These are phyloP conservation scores for Citrus inodora DNA, from an alignment of 345 rosid species.

Conservation along the genomic window DNA sequence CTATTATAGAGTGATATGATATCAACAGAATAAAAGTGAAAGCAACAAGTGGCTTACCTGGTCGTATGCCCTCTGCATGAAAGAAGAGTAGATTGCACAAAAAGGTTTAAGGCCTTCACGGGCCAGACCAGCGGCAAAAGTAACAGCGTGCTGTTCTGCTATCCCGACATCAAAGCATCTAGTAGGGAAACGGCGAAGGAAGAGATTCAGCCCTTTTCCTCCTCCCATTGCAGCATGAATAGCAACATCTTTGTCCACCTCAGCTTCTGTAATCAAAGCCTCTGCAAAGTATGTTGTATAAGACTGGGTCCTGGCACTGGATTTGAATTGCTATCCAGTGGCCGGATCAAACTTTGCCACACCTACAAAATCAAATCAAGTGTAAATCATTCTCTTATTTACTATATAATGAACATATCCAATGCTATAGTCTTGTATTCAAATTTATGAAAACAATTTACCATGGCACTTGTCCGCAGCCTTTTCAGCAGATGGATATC, in stretches of 20 bases:
- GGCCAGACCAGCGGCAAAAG: slow-evolving; percentile 97
- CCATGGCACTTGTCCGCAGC: slow-evolving; percentile 98
- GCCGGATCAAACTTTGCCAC: slow-evolving; percentile 92
- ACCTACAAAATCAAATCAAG: slow-evolving; percentile 42
- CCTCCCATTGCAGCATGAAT: slow-evolving; percentile 99
- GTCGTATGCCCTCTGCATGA: slow-evolving; percentile 96
- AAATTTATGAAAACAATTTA: slow-evolving; percentile 12
- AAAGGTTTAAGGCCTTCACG: slow-evolving; percentile 96
- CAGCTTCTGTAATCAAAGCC: slow-evolving; percentile 91
- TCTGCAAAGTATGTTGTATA: slow-evolving; percentile 93
- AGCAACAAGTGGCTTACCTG: slow-evolving; percentile 53
- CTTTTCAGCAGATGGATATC: slow-evolving; percentile 94
- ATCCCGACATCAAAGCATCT: slow-evolving; percentile 97
- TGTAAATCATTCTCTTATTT: background rate
- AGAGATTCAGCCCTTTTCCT: slow-evolving; percentile 85
- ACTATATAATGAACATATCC: background rate
- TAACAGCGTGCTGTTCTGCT: slow-evolving; percentile 97
- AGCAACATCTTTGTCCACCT: slow-evolving; percentile 73
- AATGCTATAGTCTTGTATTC: background rate
- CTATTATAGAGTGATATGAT: background rate
- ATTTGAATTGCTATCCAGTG: slow-evolving; percentile 92
- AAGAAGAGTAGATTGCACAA: slow-evolving; percentile 92
- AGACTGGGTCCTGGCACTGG: slow-evolving; percentile 56
- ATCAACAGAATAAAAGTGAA: background rate
- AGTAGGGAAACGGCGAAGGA: slow-evolving; percentile 79